Conservation (phyloP, 2,329 filamentous ascomycete species). For the Venturia nashicola region DNA sequence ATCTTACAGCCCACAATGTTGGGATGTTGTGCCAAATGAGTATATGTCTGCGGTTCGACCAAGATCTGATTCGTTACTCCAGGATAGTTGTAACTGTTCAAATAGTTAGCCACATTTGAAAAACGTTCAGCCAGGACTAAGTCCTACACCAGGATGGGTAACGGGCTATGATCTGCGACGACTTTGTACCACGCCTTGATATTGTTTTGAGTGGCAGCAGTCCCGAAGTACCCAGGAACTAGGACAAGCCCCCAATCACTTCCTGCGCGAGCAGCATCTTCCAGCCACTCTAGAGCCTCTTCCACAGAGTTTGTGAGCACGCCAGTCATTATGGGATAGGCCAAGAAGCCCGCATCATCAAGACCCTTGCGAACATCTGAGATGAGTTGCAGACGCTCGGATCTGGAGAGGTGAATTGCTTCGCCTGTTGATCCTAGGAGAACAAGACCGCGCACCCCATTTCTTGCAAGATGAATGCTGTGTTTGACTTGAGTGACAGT, state of each 20-base stretch:
- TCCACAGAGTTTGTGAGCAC: conserved; percentile 50
- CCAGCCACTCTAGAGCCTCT: conserved; percentile 46
- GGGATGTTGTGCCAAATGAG: conserved; percentile 44
- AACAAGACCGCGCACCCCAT: conserved; percentile 49
- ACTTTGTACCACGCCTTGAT: conserved; percentile 48
- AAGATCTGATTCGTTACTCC: conserved; percentile 37
- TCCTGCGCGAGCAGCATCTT: conserved; percentile 43
- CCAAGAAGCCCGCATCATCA: conserved; percentile 41
- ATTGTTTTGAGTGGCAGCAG: conserved; percentile 44
- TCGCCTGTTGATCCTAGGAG: conserved; percentile 54
- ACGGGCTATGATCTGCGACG: conserved; percentile 46
- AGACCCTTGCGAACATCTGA: conserved; percentile 41
- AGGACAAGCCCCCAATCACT: conserved; percentile 51
- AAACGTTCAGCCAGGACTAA: no score
- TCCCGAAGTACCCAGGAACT: conserved; percentile 53
- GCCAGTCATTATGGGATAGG: conserved; percentile 50
- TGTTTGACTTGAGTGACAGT: conserved; percentile 45
- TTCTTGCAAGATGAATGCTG: conserved; percentile 46
- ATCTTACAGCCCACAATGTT: conserved; percentile 61
- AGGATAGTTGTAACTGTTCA: conserved; percentile 49
- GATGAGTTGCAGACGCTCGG: conserved; percentile 44
- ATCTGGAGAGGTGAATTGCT: conserved; percentile 46
- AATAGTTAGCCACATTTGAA: background rate
- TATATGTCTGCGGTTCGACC: conserved; percentile 46
- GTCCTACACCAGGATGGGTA: conserved; percentile 45